Evolutionary conservation across 2,329 filamentous ascomycete genomes (phyloP), one percentile per base, ranked within the genome.

Genomic region (Chrysoporthe cubensis): DNA sequence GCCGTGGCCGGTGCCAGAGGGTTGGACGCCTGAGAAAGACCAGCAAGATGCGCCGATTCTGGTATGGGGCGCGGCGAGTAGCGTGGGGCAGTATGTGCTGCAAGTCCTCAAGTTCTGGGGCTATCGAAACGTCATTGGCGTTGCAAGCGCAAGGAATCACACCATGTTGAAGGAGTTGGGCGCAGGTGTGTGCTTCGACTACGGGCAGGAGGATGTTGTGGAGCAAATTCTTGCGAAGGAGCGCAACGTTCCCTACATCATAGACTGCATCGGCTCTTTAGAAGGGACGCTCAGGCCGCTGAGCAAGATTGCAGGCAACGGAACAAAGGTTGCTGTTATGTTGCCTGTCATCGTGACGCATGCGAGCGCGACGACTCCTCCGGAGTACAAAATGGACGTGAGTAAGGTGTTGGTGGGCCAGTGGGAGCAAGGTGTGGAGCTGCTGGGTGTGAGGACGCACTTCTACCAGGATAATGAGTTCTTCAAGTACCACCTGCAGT

Each of bases 261-360:
- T 88, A 13, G 86, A 88, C 75, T 88, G 86, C 74, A 87, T 88
- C 66, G 84, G 84, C 2, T 84, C 81, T 2, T 75, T 82, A 46
- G 72, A 78, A 2, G 83, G 83, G 0, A 83, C 82, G 6, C 71
- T 88, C 6, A 72, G 72, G 43, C 85, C 83, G 2, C 76, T 90
- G 44, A 79, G 81, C 5, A 80, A 80, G 70, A 77, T 90, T 34
- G 86, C 84, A 0, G 76, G 80, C 67, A 74, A 64, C 1, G 85
- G 85, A 0, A 76, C 80, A 4, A 85, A 76, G 34, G 85, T 90
- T 0, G 88, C 87, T 0, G 76, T 89, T 18, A 81, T 90, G 76
- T 75, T 91, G 6, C 88, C 88, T 0, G 82, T 90, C 18, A 86
- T 90, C 66, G 71, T 88, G 57, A 80, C 76, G 56, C 84, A 88